Conservation (phyloP, 768 basidiomycete genomes). For the Amanita pseudoporphyria region DNA sequence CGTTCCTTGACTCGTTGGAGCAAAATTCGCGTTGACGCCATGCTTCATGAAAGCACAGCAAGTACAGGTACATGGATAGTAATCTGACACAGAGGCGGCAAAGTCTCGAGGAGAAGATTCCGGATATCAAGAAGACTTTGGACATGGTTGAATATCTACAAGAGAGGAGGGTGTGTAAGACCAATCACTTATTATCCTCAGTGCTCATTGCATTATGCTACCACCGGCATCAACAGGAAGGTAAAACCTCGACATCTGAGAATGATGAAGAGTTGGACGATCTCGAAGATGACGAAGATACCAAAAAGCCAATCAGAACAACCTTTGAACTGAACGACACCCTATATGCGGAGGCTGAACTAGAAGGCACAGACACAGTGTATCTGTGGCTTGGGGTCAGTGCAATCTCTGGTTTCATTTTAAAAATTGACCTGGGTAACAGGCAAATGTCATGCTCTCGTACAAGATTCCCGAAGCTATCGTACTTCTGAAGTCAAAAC, state of each 20-base stretch:
- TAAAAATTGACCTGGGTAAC: not conserved
- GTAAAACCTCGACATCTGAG: slow-evolving; percentile 38
- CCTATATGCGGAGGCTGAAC: slow-evolving; percentile 82
- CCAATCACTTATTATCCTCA: no score
- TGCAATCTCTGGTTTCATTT: slow-evolving; percentile 19
- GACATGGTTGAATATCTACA: slow-evolving; percentile 80
- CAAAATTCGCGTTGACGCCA: slow-evolving; percentile 14
- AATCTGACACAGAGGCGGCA: slow-evolving; percentile 70
- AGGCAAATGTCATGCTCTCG: slow-evolving; percentile 98
- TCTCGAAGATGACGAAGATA: slow-evolving; percentile 38
- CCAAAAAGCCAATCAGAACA: slow-evolving; percentile 54
- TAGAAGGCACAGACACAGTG: slow-evolving; percentile 82
- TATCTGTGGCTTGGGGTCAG: slow-evolving; percentile 90
- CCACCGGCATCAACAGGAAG: slow-evolving; percentile 35
- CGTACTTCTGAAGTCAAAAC: slow-evolving; percentile 63
- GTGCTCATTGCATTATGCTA: slow-evolving; percentile 1
- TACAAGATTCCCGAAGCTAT: slow-evolving; percentile 80
- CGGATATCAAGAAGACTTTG: slow-evolving; percentile 90
- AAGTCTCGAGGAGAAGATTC: slow-evolving; percentile 88
- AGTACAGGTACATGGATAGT: slow-evolving; percentile 97
- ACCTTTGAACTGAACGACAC: slow-evolving; percentile 97
- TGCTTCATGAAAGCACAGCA: slow-evolving; percentile 50
- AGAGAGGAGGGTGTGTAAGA: slow-evolving; percentile 52
- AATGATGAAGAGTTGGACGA: slow-evolving; percentile 47
- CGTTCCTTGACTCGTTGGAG: slow-evolving; percentile 12